A percentile compares a stretch with the other conserved stretches of the same genome.
Evolutionary conservation across 2,329 filamentous ascomycete species (phyloP).

Genomic region (Fusarium pininemorale): DNA sequence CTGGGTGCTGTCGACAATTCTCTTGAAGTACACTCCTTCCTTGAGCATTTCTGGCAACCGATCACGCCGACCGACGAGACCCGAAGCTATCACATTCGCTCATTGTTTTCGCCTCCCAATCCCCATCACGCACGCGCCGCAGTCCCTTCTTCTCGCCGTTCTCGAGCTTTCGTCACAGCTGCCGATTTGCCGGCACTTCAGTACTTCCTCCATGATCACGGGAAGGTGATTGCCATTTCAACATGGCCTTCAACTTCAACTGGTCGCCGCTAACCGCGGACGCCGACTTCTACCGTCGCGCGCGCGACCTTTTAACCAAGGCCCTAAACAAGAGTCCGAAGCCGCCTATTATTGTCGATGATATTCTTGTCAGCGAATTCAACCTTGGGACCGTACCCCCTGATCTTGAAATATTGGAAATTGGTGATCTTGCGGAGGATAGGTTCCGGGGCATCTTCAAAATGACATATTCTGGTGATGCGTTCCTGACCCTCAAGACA

Average conservation of each 20-base stretch:
- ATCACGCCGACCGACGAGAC: conserved; percentile 6
- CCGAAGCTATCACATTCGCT: conserved; percentile 16
- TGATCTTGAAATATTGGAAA: conserved; percentile 95
- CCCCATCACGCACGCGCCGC: conserved; percentile 25
- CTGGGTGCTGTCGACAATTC: neutral
- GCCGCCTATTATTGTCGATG: conserved; percentile 98
- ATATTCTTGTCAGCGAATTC: conserved; percentile 97
- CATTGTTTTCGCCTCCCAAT: conserved; percentile 24
- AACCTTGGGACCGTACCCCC: conserved; percentile 95
- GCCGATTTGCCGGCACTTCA: conserved; percentile 37
- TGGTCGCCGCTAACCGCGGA: conserved; percentile 99
- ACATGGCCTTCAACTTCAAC: conserved; percentile 99
- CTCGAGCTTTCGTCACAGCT: conserved; percentile 29
- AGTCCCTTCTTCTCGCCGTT: conserved; percentile 9
- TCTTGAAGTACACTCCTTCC: neutral
- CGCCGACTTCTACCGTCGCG: conserved; percentile 87
- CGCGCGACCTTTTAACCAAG: conserved; percentile 91
- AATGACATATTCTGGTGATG: conserved; percentile 97
- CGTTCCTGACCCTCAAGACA: conserved; percentile 93
- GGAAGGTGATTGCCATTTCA: conserved; percentile 56
- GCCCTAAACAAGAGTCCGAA: conserved; percentile 98
- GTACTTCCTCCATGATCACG: conserved; percentile 47
- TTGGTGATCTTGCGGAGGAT: conserved; percentile 96
- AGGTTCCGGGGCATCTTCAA: conserved; percentile 98
- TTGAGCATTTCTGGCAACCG: conserved; percentile 15